Evolutionary conservation across 495 filamentous ascomycete genomes (phyloP).

Genomic region (Halenospora varia): DNA sequence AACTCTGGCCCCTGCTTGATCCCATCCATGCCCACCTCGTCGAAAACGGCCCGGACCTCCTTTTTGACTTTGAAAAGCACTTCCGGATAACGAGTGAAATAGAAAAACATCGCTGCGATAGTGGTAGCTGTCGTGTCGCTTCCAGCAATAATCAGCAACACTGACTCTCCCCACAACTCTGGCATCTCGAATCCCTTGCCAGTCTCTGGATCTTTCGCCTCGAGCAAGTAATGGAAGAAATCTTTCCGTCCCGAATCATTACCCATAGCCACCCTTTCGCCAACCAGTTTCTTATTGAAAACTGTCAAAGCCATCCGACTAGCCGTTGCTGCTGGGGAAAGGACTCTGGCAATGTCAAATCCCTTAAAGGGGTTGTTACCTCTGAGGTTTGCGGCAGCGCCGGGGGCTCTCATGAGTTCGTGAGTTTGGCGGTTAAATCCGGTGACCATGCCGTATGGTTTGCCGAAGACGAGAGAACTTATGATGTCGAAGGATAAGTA

Average conservation of each 20-base stretch:
- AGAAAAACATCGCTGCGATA: slow-evolving; percentile 31
- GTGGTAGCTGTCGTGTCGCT: slow-evolving; percentile 28
- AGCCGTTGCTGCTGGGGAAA: too few relatives aligned
- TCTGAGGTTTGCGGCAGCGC: too few relatives aligned
- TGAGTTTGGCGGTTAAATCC: too few relatives aligned
- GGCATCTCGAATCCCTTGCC: background rate
- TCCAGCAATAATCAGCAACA: background rate
- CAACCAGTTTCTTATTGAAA: too few relatives aligned
- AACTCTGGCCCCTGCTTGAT: slow-evolving; percentile 28
- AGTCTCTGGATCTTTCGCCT: background rate
- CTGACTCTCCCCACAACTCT: background rate
- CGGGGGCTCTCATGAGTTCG: too few relatives aligned
- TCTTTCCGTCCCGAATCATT: background rate
- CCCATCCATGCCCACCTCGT: slow-evolving; percentile 16
- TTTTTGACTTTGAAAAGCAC: slow-evolving; percentile 17
- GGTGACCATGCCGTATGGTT: too few relatives aligned
- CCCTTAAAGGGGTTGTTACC: too few relatives aligned
- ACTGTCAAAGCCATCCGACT: too few relatives aligned
- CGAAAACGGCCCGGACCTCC: slow-evolving; percentile 32
- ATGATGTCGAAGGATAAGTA: too few relatives aligned
- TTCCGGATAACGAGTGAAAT: slow-evolving; percentile 26
- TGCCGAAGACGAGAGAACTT: too few relatives aligned
- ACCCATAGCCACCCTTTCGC: background rate
- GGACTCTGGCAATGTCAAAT: too few relatives aligned
- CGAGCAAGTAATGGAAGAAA: background rate